A percentile compares a stretch with the other conserved stretches of the same genome.
Conservation (phyloP, 257 asterid genomes). For the Solanum dulcamara region DNA sequence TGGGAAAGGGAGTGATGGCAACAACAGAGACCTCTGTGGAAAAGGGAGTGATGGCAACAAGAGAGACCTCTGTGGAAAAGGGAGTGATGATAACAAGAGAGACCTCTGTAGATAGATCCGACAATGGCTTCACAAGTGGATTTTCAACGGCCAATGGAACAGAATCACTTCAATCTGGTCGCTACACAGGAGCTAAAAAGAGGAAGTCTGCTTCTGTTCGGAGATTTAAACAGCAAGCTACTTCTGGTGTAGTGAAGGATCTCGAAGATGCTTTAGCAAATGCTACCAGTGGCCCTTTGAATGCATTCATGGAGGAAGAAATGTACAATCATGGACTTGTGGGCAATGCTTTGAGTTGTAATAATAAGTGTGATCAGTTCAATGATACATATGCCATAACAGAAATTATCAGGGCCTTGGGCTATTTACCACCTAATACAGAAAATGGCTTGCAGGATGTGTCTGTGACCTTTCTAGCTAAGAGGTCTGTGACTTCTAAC, state of each 20-base stretch:
- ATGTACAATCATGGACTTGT: slow-evolving; percentile 21
- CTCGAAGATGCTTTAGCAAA: slow-evolving; percentile 16
- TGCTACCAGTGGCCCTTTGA: slow-evolving; percentile 3
- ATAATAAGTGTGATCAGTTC: slow-evolving; percentile 28
- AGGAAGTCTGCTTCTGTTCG: slow-evolving; percentile 81
- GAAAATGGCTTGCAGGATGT: slow-evolving; percentile 48
- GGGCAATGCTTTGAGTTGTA: slow-evolving; percentile 17
- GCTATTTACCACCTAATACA: slow-evolving; percentile 35
- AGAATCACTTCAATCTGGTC: slow-evolving; percentile 36
- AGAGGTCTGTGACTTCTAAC: slow-evolving; percentile 50
- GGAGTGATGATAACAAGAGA: neutral
- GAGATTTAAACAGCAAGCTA: slow-evolving; percentile 57
- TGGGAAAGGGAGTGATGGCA: neutral
- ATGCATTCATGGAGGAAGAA: slow-evolving; percentile 13
- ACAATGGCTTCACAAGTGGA: slow-evolving; percentile 13
- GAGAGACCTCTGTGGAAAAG: neutral
- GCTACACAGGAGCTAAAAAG: slow-evolving; percentile 62
- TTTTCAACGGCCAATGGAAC: slow-evolving; percentile 22
- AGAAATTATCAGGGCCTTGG: slow-evolving; percentile 64
- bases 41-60: neutral
- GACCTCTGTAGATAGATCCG: neutral
- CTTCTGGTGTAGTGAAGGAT: slow-evolving; percentile 20
- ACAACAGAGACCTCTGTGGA: neutral
- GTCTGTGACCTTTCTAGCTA: slow-evolving; percentile 56
- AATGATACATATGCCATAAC: slow-evolving; percentile 40